phyloP scores from a whole-genome alignment of 1,139 yeast genomes.

The Pichia sp. region DNA sequence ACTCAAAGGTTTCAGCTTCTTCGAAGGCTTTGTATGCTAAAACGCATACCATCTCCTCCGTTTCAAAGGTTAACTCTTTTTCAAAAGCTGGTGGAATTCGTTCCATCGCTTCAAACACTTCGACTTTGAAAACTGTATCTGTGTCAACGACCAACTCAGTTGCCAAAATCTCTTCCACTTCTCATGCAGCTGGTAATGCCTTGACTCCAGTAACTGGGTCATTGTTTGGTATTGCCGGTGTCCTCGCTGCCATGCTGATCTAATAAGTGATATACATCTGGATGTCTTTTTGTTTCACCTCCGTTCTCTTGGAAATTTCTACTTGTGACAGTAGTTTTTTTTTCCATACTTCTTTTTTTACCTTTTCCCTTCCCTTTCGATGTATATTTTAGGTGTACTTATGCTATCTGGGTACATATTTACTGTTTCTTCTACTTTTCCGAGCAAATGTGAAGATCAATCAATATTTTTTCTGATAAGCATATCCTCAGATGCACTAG shows the following conservation, averaged over 20 bases:
- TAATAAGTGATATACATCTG: slow-evolving; percentile 24
- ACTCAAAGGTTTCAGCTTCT: slow-evolving; percentile 18
- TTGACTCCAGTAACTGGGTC: slow-evolving; percentile 38
- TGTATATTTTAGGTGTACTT: neutral
- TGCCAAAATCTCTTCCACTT: slow-evolving; percentile 12
- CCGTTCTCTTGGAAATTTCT: neutral
- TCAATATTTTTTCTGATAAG: too few relatives aligned
- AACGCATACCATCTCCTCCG: slow-evolving; percentile 25
- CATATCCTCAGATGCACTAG: too few relatives aligned
- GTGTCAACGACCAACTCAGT: slow-evolving; percentile 30
- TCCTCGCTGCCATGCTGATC: slow-evolving; percentile 47
- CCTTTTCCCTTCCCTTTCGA: neutral
- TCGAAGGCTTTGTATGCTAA: slow-evolving; percentile 21
- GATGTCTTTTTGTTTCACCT: neutral
- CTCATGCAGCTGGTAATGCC: slow-evolving; percentile 33
- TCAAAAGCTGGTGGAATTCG: slow-evolving; percentile 32
- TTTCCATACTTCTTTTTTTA: neutral
- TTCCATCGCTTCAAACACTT: slow-evolving; percentile 26
- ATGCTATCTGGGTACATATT: slow-evolving; percentile 1
- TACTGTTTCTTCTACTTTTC: neutral
- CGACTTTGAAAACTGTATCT: slow-evolving; percentile 25
- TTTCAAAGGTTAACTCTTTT: slow-evolving; percentile 18
- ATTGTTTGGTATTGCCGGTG: slow-evolving; percentile 48
- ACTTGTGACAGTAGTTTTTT: neutral
- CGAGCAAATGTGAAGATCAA: too few relatives aligned